Conservation (phyloP, 163 green algal species). For the Coccomyxa subellipsoidea region DNA sequence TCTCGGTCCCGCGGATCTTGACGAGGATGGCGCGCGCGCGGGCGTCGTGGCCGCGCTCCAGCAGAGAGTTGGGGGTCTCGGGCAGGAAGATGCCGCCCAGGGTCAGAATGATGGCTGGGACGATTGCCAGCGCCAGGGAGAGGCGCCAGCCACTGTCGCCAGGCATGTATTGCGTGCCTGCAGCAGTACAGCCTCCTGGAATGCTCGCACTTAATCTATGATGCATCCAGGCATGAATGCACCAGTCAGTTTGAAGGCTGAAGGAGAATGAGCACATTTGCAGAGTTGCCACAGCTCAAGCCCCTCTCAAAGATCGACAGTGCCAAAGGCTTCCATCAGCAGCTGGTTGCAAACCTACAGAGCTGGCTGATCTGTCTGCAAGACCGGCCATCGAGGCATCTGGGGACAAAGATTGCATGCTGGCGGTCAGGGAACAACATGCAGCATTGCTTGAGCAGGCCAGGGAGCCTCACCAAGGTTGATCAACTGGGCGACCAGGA, state of each 20-base stretch:
- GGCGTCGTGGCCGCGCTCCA: conserved; percentile 21
- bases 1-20: conserved; percentile 38
- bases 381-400: too few relatives aligned
- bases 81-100: conserved; percentile 35
- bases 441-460: too few relatives aligned
- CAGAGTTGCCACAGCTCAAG: too few relatives aligned
- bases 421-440: too few relatives aligned
- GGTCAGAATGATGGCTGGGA: conserved; percentile 26
- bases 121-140: conserved; percentile 37
- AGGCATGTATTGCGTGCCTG: background rate
- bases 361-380: too few relatives aligned
- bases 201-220: too few relatives aligned
- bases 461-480: conserved; percentile 39
- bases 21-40: conserved; percentile 31
- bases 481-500: conserved; percentile 54
- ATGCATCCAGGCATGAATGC: too few relatives aligned
- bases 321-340: too few relatives aligned
- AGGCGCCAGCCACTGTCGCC: conserved; percentile 37
- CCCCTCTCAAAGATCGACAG: too few relatives aligned
- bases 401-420: too few relatives aligned
- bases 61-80: conserved; percentile 37
- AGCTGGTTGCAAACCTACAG: too few relatives aligned
- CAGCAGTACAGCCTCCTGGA: background rate
- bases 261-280: background rate
- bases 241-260: too few relatives aligned